Conservation (phyloP, 2,329 filamentous ascomycete species). For the Parastagonospora nodorum region DNA sequence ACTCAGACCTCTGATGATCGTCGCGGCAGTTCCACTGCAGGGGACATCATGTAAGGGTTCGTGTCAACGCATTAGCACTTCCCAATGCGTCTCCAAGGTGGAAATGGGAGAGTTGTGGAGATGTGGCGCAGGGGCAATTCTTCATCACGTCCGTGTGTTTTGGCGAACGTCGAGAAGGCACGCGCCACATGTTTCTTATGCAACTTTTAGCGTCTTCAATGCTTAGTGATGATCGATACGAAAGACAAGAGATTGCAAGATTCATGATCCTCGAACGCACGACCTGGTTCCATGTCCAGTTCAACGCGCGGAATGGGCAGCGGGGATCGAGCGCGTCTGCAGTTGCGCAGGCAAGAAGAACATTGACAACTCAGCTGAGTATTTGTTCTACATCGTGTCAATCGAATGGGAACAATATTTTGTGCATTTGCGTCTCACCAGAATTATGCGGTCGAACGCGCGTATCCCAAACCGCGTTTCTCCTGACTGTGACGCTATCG, state of each 20-base stretch:
- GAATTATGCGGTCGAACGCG: slow-evolving; percentile 4
- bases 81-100: not conserved
- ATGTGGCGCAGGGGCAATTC: slow-evolving; percentile 12
- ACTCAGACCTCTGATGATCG: not conserved
- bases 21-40: not conserved
- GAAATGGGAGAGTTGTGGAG: not conserved
- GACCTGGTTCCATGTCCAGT: too few species aligned
- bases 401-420: not conserved
- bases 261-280: too few species aligned
- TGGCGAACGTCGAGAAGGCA: slow-evolving; percentile 11
- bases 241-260: too few species aligned
- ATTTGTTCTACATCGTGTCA: too few species aligned
- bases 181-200: not conserved
- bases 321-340: too few species aligned
- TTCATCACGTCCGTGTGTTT: slow-evolving; percentile 10
- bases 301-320: too few species aligned
- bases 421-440: not conserved
- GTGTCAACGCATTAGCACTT: not conserved
- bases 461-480: slow-evolving; percentile 2
- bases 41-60: not conserved
- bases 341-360: too few species aligned
- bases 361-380: too few species aligned
- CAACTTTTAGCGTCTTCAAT: not conserved
- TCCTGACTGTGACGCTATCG: slow-evolving; percentile 12
- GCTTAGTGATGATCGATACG: not conserved